Conservation (phyloP, 257 asterid species). For the Ballota nigra region DNA sequence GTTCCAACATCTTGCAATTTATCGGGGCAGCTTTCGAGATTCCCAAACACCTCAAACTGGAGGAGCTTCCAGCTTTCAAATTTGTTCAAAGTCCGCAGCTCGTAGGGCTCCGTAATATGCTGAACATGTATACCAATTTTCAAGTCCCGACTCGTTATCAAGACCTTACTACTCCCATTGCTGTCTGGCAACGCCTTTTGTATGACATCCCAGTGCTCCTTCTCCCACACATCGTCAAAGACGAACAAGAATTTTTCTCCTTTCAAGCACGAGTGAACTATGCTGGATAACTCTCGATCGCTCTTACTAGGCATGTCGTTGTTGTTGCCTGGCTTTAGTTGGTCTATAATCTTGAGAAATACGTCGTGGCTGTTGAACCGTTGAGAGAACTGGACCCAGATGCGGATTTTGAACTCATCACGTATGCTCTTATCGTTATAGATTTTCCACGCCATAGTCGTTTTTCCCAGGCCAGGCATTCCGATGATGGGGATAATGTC, state of each 20-base stretch:
- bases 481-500: conserved; percentile 33
- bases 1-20: conserved; percentile 17
- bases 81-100: not conserved
- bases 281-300: conserved; percentile 7
- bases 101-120: conserved; percentile 20
- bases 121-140: conserved; percentile 31
- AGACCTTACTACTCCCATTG: conserved; percentile 29
- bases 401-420: not conserved
- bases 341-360: conserved; percentile 10
- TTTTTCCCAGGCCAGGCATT: conserved; percentile 36
- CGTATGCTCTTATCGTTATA: not conserved
- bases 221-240: not conserved
- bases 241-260: conserved; percentile 31
- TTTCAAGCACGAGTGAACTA: not conserved
- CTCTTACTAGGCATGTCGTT: not conserved
- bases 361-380: conserved; percentile 17
- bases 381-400: conserved; percentile 24
- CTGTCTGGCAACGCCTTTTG: conserved; percentile 26
- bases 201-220: not conserved
- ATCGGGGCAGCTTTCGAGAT: not conserved
- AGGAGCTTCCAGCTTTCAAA: not conserved
- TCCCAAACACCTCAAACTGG: not conserved
- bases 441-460: conserved; percentile 34
- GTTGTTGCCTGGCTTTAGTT: not conserved
- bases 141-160: conserved; percentile 42